Base-by-base conservation (phyloP, 345 rosid species). In the Schrenkiella parvula region DNA sequence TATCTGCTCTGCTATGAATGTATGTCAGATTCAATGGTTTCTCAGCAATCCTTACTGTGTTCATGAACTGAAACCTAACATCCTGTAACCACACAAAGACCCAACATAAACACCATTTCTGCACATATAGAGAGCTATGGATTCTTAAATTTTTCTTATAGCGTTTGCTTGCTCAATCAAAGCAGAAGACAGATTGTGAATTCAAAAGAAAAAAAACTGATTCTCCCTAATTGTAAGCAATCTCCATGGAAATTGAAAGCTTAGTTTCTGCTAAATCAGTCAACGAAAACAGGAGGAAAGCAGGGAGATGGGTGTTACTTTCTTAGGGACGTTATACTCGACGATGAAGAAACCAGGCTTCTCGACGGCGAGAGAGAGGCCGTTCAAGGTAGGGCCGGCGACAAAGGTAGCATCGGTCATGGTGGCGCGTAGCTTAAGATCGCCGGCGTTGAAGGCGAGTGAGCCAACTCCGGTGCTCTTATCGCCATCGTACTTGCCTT, bases 31-130 rank as follows among this genome's bases (percentile, higher is more conserved):
- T 87, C 89, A 93, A 81, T 7, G 92, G 92, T 76, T 90, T 93
- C 71, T 93, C 88, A 3, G 70, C 92, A 68, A 90, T 71, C 74
- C 60, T 85, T 26, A 87, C 78, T 0, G 84, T 76, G 84, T 87
- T 93, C 97, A 93, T 93, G 66, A 93, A 93, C 89, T 89, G 98
- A 79, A 93, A 93, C 79, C 89, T 81, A 54, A 89, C 82, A 76
- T 93, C 97, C 98, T 90, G 84, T 70, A 57, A 62, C 0, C 66
- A 23, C 53, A 19, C 2, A 42, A 53, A 29, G 9, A 21, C 9
- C 35, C 42, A 54, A 5, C 12, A 44, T 2, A 21, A 41, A 7
- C 13, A 67, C 18, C 0, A 37, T 23, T 63, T 11, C 35, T 22
- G 7, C 14, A 61, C 1, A 28, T 28, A 28, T 5, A 28, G 6